Evolutionary conservation across 2,329 filamentous ascomycete genomes (phyloP).

Genomic region (Aaosphaeria pasadenensis): DNA sequence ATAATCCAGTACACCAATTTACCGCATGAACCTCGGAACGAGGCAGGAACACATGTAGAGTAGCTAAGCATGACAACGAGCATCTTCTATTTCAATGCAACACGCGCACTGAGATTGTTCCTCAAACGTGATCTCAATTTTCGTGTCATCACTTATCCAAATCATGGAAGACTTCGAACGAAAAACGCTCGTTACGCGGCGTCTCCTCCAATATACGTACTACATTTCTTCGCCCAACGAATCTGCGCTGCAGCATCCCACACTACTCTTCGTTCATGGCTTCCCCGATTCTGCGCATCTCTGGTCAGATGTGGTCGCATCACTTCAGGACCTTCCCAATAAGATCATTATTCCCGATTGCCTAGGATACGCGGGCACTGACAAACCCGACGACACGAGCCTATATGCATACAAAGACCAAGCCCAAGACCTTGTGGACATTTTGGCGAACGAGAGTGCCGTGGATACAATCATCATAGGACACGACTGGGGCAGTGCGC

Average conservation of each 20-base stretch:
- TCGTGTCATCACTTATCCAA: too few relatives aligned
- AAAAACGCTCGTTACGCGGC: not conserved
- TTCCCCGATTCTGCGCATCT: conserved; percentile 48
- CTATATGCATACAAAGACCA: conserved; percentile 2
- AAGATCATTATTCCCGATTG: conserved; percentile 39
- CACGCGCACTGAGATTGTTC: too few relatives aligned
- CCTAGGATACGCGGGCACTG: conserved; percentile 38
- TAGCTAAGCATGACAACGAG: too few relatives aligned
- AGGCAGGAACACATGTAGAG: too few relatives aligned
- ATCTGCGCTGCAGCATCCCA: conserved; percentile 10
- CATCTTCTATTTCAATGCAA: too few relatives aligned
- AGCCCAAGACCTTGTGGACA: not conserved
- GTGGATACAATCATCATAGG: not conserved
- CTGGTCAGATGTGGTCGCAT: conserved; percentile 43
- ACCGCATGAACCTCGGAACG: too few relatives aligned
- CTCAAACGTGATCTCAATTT: too few relatives aligned
- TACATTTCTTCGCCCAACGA: not conserved
- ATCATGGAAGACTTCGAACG: not conserved
- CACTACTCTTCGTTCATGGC: conserved; percentile 45
- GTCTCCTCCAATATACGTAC: not conserved
- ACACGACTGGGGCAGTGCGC: not conserved
- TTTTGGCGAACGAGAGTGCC: not conserved
- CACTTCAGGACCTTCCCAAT: conserved; percentile 40
- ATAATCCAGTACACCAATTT: too few relatives aligned
- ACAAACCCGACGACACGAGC: conserved; percentile 23